Percentiles rank a stretch among this genome's conserved stretches.
Evolutionary conservation across 345 rosid genomes (phyloP).

Genomic region (Aurinia saxatilis): DNA sequence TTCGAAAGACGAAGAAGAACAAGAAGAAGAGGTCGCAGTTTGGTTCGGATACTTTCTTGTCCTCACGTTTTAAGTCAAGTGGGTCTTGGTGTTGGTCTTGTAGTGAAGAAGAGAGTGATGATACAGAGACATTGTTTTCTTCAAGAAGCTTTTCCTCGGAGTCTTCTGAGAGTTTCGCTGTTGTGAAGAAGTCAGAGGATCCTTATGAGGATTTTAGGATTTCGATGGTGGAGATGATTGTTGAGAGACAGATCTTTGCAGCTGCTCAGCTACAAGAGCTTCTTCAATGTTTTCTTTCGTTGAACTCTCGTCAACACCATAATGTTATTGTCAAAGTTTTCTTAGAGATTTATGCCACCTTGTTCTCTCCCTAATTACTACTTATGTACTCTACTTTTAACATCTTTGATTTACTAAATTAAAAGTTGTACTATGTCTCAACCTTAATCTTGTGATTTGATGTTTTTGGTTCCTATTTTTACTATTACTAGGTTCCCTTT

Average conservation of each 20-base stretch:
- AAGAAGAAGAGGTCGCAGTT: constrained; percentile 14
- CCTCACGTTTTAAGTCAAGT: constrained; percentile 31
- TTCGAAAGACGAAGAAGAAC: constrained; percentile 27
- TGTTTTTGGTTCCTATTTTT: constrained; percentile 1
- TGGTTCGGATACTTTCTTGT: constrained; percentile 20
- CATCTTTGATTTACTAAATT: background rate
- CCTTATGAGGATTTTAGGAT: constrained; percentile 65
- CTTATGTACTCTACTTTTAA: background rate
- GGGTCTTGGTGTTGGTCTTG: constrained; percentile 51
- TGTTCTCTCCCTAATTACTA: constrained; percentile 38
- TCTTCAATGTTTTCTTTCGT: constrained; percentile 60
- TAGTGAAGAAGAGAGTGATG: constrained; percentile 57
- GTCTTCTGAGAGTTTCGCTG: constrained; percentile 77
- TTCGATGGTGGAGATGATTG: constrained; percentile 85
- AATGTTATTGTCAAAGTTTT: constrained; percentile 55
- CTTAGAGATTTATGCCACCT: constrained; percentile 54
- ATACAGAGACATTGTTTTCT: constrained; percentile 58
- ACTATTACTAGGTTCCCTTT: background rate
- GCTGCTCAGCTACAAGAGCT: constrained; percentile 54
- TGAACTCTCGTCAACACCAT: constrained; percentile 67
- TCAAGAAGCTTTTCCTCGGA: constrained; percentile 66
- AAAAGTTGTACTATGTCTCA: background rate
- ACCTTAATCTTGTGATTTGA: background rate
- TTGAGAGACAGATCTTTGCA: constrained; percentile 62
- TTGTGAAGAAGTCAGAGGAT: constrained; percentile 69